Evolutionary conservation across 345 rosid genomes (phyloP), one percentile per base, ranked within the genome.

Genomic region (Arabis hirsuta): DNA sequence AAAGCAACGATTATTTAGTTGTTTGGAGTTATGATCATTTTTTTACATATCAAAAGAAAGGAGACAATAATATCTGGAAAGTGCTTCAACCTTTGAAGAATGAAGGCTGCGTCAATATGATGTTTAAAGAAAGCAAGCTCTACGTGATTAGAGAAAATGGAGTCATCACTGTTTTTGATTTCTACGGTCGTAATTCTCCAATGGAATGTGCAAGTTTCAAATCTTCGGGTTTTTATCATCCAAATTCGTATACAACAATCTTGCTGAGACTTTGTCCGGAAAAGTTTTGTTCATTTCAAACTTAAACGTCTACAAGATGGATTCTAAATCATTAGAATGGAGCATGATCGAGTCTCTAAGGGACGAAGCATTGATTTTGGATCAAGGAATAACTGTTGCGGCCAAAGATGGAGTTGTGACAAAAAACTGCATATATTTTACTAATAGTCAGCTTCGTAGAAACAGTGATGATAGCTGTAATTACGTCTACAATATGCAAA

Each of bases 331-430:
- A 66, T 52, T 6, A 38, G 1, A 39, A 26, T 66, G 71, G 61
- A 26, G 4, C 0, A 13, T 9, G 10, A 27, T 27, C 27, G 2
- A 54, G 10, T 67, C 52, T 54, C 16, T 42, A 54, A 52, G 71
- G 60, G 51, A 67, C 7, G 71, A 53, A 67, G 52, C 52, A 67
- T 41, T 54, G 71, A 4, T 67, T 67, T 41, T 67, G 42, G 71
- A 27, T 53, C 51, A 27, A 56, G 47, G 65, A 69, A 46, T 36
- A 20, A 34, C 8, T 11, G 36, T 46, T 31, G 64, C 32, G 55
- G 52, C 52, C 9, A 67, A 53, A 53, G 71, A 41, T 39, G 61
- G 41, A 41, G 61, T 26, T 42, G 1, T 14, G 52, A 24, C 34
- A 2, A 31, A 7, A 53, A 41, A 66, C 6, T 52, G 51, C 16